Evolutionary conservation across 352 stramenopile species (phyloP).

Genomic region (Phytophthora brassicae): DNA sequence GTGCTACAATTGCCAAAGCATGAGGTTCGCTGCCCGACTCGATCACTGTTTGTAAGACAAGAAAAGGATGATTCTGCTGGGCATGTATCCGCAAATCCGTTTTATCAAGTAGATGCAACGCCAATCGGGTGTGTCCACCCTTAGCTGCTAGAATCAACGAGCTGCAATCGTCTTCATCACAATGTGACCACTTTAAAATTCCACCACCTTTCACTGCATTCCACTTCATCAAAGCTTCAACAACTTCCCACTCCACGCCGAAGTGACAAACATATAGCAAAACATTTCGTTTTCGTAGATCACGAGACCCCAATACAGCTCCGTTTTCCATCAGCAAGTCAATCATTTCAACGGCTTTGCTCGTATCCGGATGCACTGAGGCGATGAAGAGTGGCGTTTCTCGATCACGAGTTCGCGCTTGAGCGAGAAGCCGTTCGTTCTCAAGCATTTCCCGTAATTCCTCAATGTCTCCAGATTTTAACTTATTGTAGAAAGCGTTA

Average conservation of each 20-base stretch:
- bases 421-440: neutral
- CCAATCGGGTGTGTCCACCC: neutral
- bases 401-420: constrained; percentile 1
- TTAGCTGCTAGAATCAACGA: neutral
- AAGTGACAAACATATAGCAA: constrained; percentile 1
- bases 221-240: constrained; percentile 4
- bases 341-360: constrained; percentile 5
- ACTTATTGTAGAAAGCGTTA: too few relatives aligned
- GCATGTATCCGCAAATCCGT: neutral
- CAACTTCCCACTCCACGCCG: constrained; percentile 1
- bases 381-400: constrained; percentile 1
- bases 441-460: neutral
- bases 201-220: neutral
- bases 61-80: constrained; percentile 7
- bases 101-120: constrained; percentile 1
- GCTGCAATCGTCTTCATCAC: neutral
- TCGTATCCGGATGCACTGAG: neutral
- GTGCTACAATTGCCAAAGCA: neutral
- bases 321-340: constrained; percentile 1
- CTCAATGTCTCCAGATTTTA: too few relatives aligned
- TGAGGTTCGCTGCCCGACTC: neutral
- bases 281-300: constrained; percentile 1
- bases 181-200: constrained; percentile 3
- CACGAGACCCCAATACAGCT: neutral
- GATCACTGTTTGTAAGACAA: neutral